These are phyloP conservation scores for Hypholoma sublateritium DNA, from an alignment of 768 basidiomycete species.

Conservation along the genomic window DNA sequence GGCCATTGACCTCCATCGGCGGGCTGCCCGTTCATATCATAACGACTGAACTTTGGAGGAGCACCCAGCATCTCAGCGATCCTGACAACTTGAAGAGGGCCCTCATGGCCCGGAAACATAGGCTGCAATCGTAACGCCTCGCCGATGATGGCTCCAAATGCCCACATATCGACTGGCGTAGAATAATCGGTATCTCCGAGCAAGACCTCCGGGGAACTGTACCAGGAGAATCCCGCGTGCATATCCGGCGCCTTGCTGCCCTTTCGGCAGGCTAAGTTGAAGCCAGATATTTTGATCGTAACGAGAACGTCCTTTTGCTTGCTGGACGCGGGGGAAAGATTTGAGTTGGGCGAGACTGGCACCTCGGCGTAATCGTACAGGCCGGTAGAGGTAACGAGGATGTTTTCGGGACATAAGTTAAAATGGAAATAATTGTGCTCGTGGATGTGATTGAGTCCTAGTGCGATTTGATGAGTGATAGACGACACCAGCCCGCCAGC, in stretches of 20 bases:
- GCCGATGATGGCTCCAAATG: constrained; percentile 90
- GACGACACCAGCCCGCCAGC: constrained; percentile 90
- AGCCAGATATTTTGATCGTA: constrained; percentile 93
- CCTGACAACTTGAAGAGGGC: constrained; percentile 81
- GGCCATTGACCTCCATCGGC: constrained; percentile 85
- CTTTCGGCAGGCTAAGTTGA: constrained; percentile 86
- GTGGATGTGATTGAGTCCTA: constrained; percentile 88
- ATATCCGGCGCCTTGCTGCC: constrained; percentile 84
- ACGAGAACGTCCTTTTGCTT: constrained; percentile 87
- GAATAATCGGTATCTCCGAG: constrained; percentile 84
- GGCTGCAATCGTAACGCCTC: constrained; percentile 90
- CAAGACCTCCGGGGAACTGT: constrained; percentile 92
- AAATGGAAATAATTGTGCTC: constrained; percentile 89
- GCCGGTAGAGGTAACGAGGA: constrained; percentile 94
- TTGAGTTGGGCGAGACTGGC: constrained; percentile 49
- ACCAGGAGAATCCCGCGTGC: constrained; percentile 96
- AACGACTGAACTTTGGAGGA: constrained; percentile 73
- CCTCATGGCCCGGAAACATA: constrained; percentile 87
- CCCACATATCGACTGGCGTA: constrained; percentile 96
- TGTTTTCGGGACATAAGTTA: constrained; percentile 97
- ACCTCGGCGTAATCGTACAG: constrained; percentile 80
- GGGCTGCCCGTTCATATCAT: constrained; percentile 59
- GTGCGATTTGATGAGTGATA: constrained; percentile 84
- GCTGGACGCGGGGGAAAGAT: constrained; percentile 26
- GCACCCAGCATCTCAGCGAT: constrained; percentile 87